phyloP scores from a whole-genome alignment of 176 grass and related monocot species.

The Guadua angustifolia region DNA sequence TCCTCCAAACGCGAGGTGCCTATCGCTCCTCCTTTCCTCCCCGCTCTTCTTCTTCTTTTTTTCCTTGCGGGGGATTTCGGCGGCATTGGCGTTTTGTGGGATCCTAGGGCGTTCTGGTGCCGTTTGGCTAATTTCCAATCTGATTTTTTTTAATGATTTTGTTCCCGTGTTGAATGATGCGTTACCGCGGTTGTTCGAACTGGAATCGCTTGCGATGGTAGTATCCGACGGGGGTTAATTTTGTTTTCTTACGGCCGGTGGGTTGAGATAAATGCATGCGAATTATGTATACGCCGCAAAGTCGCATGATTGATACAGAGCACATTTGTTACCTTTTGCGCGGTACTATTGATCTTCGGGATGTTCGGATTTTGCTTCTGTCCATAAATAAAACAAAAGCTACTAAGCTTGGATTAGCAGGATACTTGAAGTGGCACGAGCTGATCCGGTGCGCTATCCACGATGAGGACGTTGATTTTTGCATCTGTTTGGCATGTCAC shows the following conservation, averaged over 20 bases:
- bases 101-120: slow-evolving; percentile 7
- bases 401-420: not conserved
- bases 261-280: slow-evolving; percentile 23
- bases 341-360: slow-evolving; percentile 17
- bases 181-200: not conserved
- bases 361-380: slow-evolving; percentile 18
- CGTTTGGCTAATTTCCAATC: not conserved
- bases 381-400: not conserved
- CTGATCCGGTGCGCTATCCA: slow-evolving; percentile 1
- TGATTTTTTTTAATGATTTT: not conserved
- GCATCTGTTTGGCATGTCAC: slow-evolving; percentile 3
- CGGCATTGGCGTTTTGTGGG: slow-evolving; percentile 10
- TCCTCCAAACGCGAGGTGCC: slow-evolving; percentile 75
- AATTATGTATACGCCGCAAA: not conserved
- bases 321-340: not conserved
- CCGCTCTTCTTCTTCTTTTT: not conserved
- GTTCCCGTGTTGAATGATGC: not conserved
- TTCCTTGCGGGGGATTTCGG: not conserved
- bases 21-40: not conserved
- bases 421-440: not conserved
- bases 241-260: slow-evolving; percentile 21
- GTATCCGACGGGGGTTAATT: not conserved
- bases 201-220: slow-evolving; percentile 27
- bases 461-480: not conserved
- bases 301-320: not conserved